Percentiles rank a stretch among this genome's conserved stretches.
These are phyloP conservation scores for Alternaria longipes DNA, from an alignment of 2,329 filamentous ascomycete genomes.

Conservation along the genomic window DNA sequence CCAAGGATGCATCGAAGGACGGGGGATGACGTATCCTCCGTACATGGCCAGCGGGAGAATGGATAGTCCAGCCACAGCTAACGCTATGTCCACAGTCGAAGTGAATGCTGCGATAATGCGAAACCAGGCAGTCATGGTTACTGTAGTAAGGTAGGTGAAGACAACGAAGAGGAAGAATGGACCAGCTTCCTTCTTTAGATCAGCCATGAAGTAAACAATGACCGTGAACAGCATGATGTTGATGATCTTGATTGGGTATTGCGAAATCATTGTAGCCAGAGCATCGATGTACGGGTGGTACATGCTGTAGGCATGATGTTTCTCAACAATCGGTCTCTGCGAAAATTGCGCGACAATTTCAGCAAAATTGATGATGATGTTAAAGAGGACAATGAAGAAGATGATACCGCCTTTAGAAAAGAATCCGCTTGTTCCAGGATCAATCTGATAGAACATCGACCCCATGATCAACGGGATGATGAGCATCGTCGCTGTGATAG, in stretches of 20 bases:
- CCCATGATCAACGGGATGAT: conserved; percentile 77
- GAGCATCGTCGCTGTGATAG: not conserved
- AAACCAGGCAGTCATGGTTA: not conserved
- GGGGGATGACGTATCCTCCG: conserved; percentile 72
- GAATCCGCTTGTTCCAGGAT: not conserved
- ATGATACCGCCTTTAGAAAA: conserved; percentile 59
- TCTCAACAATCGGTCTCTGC: conserved; percentile 88
- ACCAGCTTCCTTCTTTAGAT: conserved; percentile 50
- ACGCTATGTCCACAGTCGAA: not conserved
- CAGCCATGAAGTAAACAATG: conserved; percentile 56
- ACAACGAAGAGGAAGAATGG: conserved; percentile 55
- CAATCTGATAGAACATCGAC: conserved; percentile 76
- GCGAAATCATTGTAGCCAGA: conserved; percentile 56
- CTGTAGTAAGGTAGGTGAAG: conserved; percentile 21
- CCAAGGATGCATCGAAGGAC: conserved; percentile 61
- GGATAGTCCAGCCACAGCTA: not conserved
- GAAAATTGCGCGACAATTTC: conserved; percentile 43
- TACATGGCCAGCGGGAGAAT: conserved; percentile 67
- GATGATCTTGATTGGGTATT: conserved; percentile 56
- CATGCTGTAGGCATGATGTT: conserved; percentile 81
- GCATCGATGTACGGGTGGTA: conserved; percentile 88
- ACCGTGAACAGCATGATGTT: conserved; percentile 53
- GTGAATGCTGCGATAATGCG: not conserved
- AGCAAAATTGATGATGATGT: conserved; percentile 77
- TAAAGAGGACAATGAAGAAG: conserved; percentile 86